A percentile compares a stretch with the other conserved stretches of the same genome.
These are phyloP conservation scores for Boletus huronensis DNA, from an alignment of 768 basidiomycete genomes.

Conservation along the genomic window DNA sequence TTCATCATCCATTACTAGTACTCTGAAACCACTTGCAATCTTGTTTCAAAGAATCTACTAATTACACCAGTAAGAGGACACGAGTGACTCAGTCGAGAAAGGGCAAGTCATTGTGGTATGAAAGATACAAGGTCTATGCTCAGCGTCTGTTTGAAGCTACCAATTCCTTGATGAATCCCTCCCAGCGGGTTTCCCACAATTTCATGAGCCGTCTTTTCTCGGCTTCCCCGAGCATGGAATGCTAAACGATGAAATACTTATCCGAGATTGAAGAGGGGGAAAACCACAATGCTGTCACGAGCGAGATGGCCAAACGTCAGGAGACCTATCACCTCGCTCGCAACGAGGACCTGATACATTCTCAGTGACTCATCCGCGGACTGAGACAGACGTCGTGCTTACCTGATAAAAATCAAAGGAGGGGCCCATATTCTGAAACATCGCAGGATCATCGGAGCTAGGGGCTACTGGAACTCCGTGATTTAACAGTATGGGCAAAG, in stretches of 20 bases:
- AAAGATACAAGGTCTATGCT: not conserved
- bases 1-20: not conserved
- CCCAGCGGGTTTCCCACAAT: conserved; percentile 50
- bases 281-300: conserved; percentile 61
- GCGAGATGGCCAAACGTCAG: conserved; percentile 60
- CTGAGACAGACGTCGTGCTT: not conserved
- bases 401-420: conserved; percentile 80
- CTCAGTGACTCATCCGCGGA: not conserved
- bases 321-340: conserved; percentile 65
- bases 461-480: conserved; percentile 70
- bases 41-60: not conserved
- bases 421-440: conserved; percentile 76
- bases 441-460: conserved; percentile 71
- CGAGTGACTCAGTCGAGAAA: not conserved
- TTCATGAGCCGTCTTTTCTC: conserved; percentile 44
- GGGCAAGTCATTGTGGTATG: not conserved
- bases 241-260: conserved; percentile 31
- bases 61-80: not conserved
- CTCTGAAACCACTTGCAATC: not conserved
- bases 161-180: conserved; percentile 40
- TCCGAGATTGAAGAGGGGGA: not conserved
- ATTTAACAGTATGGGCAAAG: conserved; percentile 67
- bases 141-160: conserved; percentile 9
- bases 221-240: conserved; percentile 46
- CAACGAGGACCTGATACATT: conserved; percentile 52